Evolutionary conservation across 805 yeast species (phyloP).

Genomic region (Starmerella lactis-condensi): DNA sequence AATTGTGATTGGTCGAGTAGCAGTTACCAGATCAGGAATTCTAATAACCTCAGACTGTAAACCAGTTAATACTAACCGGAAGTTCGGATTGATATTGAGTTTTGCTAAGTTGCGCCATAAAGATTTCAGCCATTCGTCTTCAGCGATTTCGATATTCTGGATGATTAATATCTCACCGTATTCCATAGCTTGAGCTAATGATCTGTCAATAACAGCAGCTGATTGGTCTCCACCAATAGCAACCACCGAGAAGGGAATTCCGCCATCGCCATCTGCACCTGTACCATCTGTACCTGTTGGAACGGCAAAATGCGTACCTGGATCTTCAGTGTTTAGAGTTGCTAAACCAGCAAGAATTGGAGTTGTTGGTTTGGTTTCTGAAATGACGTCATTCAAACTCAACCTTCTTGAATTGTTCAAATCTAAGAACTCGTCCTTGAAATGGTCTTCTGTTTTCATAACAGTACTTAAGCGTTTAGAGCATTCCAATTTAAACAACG

Average conservation of each 20-base stretch:
- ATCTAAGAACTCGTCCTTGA: not conserved
- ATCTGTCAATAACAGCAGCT: conserved; percentile 39
- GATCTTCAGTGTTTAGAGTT: conserved; percentile 31
- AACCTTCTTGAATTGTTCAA: not conserved
- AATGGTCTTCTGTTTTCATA: conserved; percentile 1
- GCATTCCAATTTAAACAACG: not conserved
- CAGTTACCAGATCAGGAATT: conserved; percentile 39
- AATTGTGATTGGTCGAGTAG: conserved; percentile 36
- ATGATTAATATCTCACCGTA: conserved; percentile 57
- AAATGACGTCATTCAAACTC: conserved; percentile 2
- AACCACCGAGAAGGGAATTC: conserved; percentile 39
- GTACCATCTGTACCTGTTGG: too few relatives aligned
- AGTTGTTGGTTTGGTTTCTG: conserved; percentile 8
- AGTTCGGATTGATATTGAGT: conserved; percentile 20
- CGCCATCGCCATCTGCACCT: conserved; percentile 23
- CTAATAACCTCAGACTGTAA: conserved; percentile 28
- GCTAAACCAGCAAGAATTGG: conserved; percentile 8
- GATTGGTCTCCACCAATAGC: conserved; percentile 36
- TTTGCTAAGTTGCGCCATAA: conserved; percentile 28
- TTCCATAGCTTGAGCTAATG: conserved; percentile 65
- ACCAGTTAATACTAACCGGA: conserved; percentile 51
- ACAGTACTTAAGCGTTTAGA: conserved; percentile 3
- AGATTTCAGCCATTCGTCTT: conserved; percentile 41
- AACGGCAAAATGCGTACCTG: conserved; percentile 34
- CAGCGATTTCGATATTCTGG: conserved; percentile 58